Evolutionary conservation across 495 filamentous ascomycete species (phyloP).

Genomic region (Aspergillus mulundensis): DNA sequence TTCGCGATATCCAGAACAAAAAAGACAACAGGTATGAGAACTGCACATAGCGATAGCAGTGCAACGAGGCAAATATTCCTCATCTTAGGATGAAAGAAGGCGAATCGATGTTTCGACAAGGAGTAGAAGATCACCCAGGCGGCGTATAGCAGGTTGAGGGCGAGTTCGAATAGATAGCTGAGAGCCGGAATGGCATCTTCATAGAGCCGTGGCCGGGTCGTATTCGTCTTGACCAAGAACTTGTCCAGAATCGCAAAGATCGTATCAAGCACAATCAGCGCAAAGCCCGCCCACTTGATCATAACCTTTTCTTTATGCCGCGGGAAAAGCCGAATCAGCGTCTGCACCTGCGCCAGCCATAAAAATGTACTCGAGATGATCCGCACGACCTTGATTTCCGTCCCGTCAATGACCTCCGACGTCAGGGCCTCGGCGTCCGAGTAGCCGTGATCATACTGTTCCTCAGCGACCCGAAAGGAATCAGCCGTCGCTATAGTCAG

Average conservation of each 20-base stretch:
- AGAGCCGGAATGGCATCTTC: conserved; percentile 87
- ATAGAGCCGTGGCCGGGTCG: conserved; percentile 64
- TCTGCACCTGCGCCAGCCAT: conserved; percentile 97
- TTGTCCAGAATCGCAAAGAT: conserved; percentile 85
- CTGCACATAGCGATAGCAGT: conserved; percentile 67
- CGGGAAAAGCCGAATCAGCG: conserved; percentile 89
- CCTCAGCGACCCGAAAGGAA: conserved; percentile 76
- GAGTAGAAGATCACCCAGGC: conserved; percentile 96
- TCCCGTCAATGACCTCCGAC: conserved; percentile 68
- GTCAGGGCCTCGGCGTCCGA: conserved; percentile 72
- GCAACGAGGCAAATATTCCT: conserved; percentile 87
- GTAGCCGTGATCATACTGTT: conserved; percentile 69
- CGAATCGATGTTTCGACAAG: conserved; percentile 85
- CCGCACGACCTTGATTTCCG: conserved; percentile 80
- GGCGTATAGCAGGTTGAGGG: conserved; percentile 84
- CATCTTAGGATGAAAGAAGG: conserved; percentile 91
- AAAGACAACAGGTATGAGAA: conserved; percentile 90
- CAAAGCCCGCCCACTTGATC: conserved; percentile 98
- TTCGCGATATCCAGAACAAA: conserved; percentile 92
- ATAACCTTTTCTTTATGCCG: conserved; percentile 95
- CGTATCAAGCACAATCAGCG: conserved; percentile 83
- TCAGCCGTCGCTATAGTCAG: conserved; percentile 89
- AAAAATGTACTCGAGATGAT: conserved; percentile 92
- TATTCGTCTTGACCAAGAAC: conserved; percentile 62
- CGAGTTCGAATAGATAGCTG: conserved; percentile 88